Evolutionary conservation across 805 yeast species (phyloP), one percentile per base, ranked within the genome.

Genomic region (Komagataella pastoris): DNA sequence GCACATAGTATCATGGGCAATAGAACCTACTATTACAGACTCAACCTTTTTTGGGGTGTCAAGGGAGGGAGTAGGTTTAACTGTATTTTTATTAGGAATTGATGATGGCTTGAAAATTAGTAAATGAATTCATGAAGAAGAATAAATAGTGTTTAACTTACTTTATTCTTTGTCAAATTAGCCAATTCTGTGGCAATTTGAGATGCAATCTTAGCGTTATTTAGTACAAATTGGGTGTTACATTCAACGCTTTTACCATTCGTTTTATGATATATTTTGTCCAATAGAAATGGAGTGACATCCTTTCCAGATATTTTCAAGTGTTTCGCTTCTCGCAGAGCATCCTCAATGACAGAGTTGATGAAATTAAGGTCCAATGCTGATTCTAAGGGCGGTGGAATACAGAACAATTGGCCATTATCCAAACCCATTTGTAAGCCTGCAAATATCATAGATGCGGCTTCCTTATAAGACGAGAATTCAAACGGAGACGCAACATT

Each of bases 321-420:
- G 5, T 54, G 50, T 5, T 67, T 68, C 1, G 95, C 95, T 51
- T 77, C 80, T 2, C 51, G 53, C 48, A 75, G 72, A 1, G 95
- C 88, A 6, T 69, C 66, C 3, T 72, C 73, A 51, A 88, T 86
- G 17, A 85, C 74, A 1, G 54, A 60, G 53, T 71, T 71, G 23
- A 88, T 84, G 49, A 74, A 68, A 0, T 59, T 68, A 3, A 77
- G 69, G 30, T 76, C 74, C 52, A 88, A 64, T 0, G 95, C 88
- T 44, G 73, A 64, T 3, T 76, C 75, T 7, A 59, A 63, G 0
- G 95, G 95, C 0, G 95, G 90, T 0, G 96, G 96, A 8, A 86
- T 74, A 61, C 96, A 88, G 57, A 88, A 80, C 8, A 89, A 74
- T 53, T 73, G 78, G 0, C 96, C 96, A n/a, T 83, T 76, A 0